Conservation (phyloP, 2,329 filamentous ascomycete species). For the Fusarium pseudograminearum region DNA sequence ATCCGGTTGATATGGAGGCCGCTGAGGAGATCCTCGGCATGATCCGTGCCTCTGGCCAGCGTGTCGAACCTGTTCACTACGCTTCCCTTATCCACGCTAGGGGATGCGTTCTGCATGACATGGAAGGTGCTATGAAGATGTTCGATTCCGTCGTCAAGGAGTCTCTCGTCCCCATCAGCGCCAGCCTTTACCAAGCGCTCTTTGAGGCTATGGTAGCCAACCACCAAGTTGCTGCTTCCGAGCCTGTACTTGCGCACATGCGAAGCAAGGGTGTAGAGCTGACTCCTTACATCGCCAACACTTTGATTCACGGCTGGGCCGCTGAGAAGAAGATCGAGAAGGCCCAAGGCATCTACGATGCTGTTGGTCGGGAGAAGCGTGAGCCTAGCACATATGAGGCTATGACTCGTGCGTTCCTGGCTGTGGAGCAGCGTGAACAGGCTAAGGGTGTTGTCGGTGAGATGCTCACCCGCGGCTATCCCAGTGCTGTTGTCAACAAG, state of each 20-base stretch:
- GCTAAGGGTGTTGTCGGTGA: conserved; percentile 87
- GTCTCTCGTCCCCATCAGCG: conserved; percentile 75
- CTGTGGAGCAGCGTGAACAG: conserved; percentile 80
- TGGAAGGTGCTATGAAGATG: conserved; percentile 82
- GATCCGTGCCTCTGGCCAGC: conserved; percentile 79
- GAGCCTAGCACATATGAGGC: conserved; percentile 99
- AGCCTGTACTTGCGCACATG: conserved; percentile 82
- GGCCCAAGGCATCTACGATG: conserved; percentile 81
- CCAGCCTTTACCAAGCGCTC: conserved; percentile 95
- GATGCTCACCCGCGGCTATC: conserved; percentile 91
- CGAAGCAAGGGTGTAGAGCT: conserved; percentile 78
- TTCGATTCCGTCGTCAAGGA: conserved; percentile 85
- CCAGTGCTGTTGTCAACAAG: conserved; percentile 91
- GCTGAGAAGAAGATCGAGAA: conserved; percentile 83
- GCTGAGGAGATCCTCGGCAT: conserved; percentile 85
- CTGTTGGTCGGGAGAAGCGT: conserved; percentile 80
- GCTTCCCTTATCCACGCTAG: conserved; percentile 95
- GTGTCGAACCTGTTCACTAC: conserved; percentile 93
- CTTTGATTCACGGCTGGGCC: conserved; percentile 96
- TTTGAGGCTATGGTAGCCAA: conserved; percentile 98
- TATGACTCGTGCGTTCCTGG: conserved; percentile 94
- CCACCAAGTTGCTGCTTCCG: conserved; percentile 81
- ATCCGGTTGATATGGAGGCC: conserved; percentile 88
- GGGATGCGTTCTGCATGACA: conserved; percentile 92
- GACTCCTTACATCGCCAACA: conserved; percentile 98